Percentiles rank a stretch among this genome's conserved stretches.
Conservation (phyloP, 371 early-diverging fungal genomes). For the Choanephora cucurbitarum region DNA sequence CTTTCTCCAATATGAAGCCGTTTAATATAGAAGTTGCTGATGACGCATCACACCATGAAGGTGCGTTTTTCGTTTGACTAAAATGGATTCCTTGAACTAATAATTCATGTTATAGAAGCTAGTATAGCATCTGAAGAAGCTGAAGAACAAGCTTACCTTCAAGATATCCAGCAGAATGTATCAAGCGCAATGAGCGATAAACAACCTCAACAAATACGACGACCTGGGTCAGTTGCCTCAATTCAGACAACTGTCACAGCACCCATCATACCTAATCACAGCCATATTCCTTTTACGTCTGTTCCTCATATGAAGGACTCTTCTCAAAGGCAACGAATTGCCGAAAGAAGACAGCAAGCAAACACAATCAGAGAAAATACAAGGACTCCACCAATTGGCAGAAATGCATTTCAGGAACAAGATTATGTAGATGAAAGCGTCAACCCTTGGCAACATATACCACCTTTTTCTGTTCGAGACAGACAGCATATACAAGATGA, state of each 20-base stretch:
- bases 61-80: background rate
- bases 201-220: slow-evolving; percentile 5
- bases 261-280: slow-evolving; percentile 13
- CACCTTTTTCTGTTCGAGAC: background rate
- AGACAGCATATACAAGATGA: background rate
- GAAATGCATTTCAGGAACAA: background rate
- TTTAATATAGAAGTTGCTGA: slow-evolving; percentile 25
- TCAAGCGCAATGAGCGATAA: slow-evolving; percentile 4
- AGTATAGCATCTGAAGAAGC: slow-evolving; percentile 11
- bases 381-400: too few species aligned
- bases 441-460: slow-evolving; percentile 21
- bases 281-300: slow-evolving; percentile 9
- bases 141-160: slow-evolving; percentile 34
- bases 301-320: background rate
- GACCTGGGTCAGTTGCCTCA: slow-evolving; percentile 27
- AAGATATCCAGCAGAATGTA: slow-evolving; percentile 19
- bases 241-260: slow-evolving; percentile 29
- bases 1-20: slow-evolving; percentile 40
- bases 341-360: slow-evolving; percentile 10
- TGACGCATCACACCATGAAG: slow-evolving; percentile 14
- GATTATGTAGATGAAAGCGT: slow-evolving; percentile 12
- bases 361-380: background rate
- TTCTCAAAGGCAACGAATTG: background rate
- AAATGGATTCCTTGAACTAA: too few species aligned
- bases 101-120: background rate